Evolutionary conservation across 1,139 yeast genomes (phyloP), one percentile per base, ranked within the genome.

Genomic region (Yamadazyma atlantica): DNA sequence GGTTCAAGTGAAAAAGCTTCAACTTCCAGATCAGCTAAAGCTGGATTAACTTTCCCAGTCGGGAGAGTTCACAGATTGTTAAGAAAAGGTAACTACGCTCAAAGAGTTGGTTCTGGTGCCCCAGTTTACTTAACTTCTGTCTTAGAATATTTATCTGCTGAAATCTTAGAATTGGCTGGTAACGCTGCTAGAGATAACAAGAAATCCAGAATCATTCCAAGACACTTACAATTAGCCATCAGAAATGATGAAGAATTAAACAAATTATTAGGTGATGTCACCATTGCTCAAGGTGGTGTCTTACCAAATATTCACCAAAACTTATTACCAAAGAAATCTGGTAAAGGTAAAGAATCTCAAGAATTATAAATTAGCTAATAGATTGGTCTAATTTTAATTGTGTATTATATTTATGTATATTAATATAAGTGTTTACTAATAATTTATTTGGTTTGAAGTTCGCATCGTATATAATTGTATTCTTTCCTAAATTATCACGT

Each of bases 221-320:
- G 75, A 65, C 73, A 65, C 59, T 66, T 67, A 63, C 77, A 74
- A 60, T 67, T 67, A 60, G 77, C 77, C 64, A 71, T 66, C 66
- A 71, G 77, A 72, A 69, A 69, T 57, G 77, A 71, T 68, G 76
- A 68, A 59, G 77, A 69, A 58, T 66, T 72, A 58, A 72, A 69
- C 67, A 70, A 71, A 61, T 70, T 70, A 61, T 78, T 87, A 57
- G 97, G 98, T 64, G 89, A 85, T 66, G 95, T 87, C 57, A 85
- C 95, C 53, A 88, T 87, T 61, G 95, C 96, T 56, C 95, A 87
- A 76, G 96, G 96, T 85, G 96, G 96, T 85, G 96, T 88, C 55
- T 79, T 88, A 69, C 96, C 96, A 78, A 89, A 90, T 85, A 85
- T 84, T 66, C 96, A 90, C 75, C 90, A 85, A 73, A 85, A 85